Evolutionary conservation across 495 filamentous ascomycete genomes (phyloP).

Genomic region (Aspergillus bridgeri): DNA sequence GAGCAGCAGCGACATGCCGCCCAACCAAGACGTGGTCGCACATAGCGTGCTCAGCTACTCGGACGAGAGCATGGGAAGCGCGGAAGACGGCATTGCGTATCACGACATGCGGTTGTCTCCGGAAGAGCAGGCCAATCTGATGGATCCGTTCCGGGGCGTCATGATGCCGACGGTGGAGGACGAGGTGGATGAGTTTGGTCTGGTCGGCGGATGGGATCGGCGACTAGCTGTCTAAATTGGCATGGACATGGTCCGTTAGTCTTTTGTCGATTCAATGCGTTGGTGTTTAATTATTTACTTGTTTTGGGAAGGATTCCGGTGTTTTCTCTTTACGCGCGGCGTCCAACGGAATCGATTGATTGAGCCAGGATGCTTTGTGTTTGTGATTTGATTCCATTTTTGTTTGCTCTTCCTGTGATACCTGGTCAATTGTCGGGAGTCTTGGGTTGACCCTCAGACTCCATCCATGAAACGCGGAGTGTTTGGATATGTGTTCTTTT

Average conservation of each 20-base stretch:
- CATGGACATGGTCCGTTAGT: neutral
- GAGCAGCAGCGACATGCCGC: slow-evolving; percentile 32
- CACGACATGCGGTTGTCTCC: slow-evolving; percentile 22
- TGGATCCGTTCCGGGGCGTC: slow-evolving; percentile 49
- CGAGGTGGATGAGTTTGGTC: slow-evolving; percentile 34
- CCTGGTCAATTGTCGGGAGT: slow-evolving; percentile 5
- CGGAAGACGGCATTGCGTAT: slow-evolving; percentile 35
- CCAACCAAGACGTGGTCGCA: slow-evolving; percentile 40
- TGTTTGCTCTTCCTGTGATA: slow-evolving; percentile 11
- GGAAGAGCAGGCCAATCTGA: slow-evolving; percentile 26
- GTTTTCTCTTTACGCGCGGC: neutral
- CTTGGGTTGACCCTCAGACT: neutral
- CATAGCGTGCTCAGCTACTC: slow-evolving; percentile 74
- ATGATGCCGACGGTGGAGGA: slow-evolving; percentile 40
- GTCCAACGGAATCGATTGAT: neutral
- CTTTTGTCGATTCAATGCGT: neutral
- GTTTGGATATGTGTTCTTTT: neutral
- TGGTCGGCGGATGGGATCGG: slow-evolving; percentile 37
- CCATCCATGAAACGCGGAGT: neutral
- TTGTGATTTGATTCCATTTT: neutral
- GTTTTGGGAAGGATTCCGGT: neutral
- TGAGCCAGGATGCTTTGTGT: no score
- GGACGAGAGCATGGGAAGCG: slow-evolving; percentile 67
- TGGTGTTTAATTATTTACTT: neutral
- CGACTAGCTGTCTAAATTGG: slow-evolving; percentile 33